Base-by-base conservation (phyloP, 352 stramenopile genomes). In the Pythium plurisporium region DNA sequence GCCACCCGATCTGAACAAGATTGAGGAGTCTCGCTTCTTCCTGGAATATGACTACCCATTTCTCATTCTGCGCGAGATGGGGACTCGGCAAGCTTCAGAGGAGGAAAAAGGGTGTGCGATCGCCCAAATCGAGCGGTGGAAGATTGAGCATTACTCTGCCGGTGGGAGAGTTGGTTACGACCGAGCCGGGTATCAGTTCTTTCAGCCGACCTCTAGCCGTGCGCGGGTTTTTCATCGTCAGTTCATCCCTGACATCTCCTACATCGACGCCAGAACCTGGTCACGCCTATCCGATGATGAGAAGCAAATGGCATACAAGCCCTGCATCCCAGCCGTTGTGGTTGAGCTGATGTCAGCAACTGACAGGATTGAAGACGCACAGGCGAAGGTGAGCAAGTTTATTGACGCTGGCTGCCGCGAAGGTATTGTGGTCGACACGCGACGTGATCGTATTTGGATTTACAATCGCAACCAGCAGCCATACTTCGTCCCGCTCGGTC, bases 21-120 rank as follows among this genome's bases (percentile, higher is more conserved):
- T 69, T n/a, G 38, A 29, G 6, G 55, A 65, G 29, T 20, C 6
- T 15, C 29, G 45, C 14, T 65, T 60, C 33, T 41, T 65, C 0
- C 57, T 64, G 11, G 51, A 67, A 38, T 67, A 67, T 38, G 47
- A 62, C 42, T 65, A 70, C 65, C 49, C 62, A 46, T 64, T 66
- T 67, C 36, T 72, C n/a, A 17, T 64, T 41, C 34, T 70, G 20
- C 33, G 42, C 34, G 30, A 60, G 26, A 22, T 51, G 41, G 33
- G 37, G 29, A 53, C 30, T 25, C 14, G 14, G 23, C 10, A 30
- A 49, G 34, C n/a, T 25, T 58, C 47, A 5, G 56, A 29, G 19
- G 46, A 27, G 19, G 56, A 64, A 17, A 29, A 58, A n/a, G 9
- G 10, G 10, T 10, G 15, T 15, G 33, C 33, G 10, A 15, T 15